Evolutionary conservation across 345 rosid genomes (phyloP).

Genomic region (Iberis pinnata): DNA sequence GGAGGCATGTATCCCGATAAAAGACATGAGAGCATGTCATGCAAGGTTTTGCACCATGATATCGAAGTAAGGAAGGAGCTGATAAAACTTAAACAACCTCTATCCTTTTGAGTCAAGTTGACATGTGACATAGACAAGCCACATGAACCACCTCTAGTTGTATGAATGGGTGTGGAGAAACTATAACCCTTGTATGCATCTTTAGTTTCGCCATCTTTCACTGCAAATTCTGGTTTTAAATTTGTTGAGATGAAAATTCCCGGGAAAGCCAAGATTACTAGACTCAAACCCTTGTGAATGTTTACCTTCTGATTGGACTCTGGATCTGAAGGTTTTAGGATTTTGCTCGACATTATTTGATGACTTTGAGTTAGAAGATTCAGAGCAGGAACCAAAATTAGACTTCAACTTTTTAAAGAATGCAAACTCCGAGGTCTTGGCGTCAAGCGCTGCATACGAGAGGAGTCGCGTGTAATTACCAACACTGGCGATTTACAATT

Average conservation of each 20-base stretch:
- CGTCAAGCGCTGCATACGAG: conserved; percentile 38
- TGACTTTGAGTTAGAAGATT: conserved; percentile 12
- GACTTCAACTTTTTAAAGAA: conserved; percentile 64
- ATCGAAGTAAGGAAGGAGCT: no score
- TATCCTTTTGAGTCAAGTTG: conserved; percentile 17
- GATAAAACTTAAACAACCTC: no score
- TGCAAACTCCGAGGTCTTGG: conserved; percentile 75
- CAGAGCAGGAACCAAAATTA: conserved; percentile 23
- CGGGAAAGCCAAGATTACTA: not conserved
- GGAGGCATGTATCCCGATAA: not conserved
- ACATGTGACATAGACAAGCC: not conserved
- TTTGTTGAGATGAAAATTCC: not conserved
- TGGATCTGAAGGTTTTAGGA: conserved; percentile 19
- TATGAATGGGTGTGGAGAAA: conserved; percentile 26
- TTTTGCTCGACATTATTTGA: conserved; percentile 14
- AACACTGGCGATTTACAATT: no score
- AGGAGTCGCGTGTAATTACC: no score
- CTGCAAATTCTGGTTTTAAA: conserved; percentile 31
- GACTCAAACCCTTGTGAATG: not conserved
- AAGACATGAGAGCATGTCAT: not conserved
- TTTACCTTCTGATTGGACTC: conserved; percentile 27
- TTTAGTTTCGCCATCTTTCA: conserved; percentile 11
- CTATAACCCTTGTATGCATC: conserved; percentile 20
- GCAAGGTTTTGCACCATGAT: conserved; percentile 5
- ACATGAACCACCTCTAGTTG: conserved; percentile 12